phyloP scores from a whole-genome alignment of 1,284 basidiomycete genomes.

The Polyporus tsugae region DNA sequence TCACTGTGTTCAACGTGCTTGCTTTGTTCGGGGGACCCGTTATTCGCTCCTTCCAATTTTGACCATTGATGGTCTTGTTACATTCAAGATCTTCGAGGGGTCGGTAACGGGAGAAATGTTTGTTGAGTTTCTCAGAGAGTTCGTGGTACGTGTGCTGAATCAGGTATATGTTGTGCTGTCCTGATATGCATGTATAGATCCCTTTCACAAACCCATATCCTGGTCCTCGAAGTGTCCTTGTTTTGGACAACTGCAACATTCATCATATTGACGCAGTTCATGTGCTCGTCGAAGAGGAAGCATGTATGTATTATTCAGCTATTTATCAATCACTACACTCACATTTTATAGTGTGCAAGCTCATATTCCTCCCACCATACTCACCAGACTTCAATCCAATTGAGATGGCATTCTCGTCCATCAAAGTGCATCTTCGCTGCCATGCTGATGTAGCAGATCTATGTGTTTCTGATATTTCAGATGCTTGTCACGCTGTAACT shows the following conservation, averaged over 20 bases:
- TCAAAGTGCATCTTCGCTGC: conserved; percentile 18
- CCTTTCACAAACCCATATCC: conserved; percentile 13
- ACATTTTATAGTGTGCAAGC: background rate
- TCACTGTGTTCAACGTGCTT: background rate
- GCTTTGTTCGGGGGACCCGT: background rate
- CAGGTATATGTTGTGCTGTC: background rate
- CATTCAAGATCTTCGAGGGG: conserved; percentile 19
- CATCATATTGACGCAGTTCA: conserved; percentile 20
- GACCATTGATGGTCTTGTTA: conserved; percentile 17
- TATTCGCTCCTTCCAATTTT: conserved; percentile 21
- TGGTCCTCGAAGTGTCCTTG: conserved; percentile 17
- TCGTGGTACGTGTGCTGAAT: conserved; percentile 3
- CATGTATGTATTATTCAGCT: background rate
- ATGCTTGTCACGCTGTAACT: background rate
- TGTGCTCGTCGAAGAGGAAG: background rate
- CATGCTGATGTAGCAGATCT: background rate
- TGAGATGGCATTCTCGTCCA: conserved; percentile 13
- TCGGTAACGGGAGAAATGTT: conserved; percentile 11
- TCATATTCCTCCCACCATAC: conserved; percentile 15
- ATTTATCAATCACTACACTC: background rate
- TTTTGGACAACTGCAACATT: conserved; percentile 23
- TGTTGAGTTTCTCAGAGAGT: conserved; percentile 8
- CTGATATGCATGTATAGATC: background rate
- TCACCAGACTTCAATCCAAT: conserved; percentile 21
- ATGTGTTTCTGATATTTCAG: background rate